Evolutionary conservation across 1,139 yeast genomes (phyloP).

Genomic region (Candida sanyaensis): DNA sequence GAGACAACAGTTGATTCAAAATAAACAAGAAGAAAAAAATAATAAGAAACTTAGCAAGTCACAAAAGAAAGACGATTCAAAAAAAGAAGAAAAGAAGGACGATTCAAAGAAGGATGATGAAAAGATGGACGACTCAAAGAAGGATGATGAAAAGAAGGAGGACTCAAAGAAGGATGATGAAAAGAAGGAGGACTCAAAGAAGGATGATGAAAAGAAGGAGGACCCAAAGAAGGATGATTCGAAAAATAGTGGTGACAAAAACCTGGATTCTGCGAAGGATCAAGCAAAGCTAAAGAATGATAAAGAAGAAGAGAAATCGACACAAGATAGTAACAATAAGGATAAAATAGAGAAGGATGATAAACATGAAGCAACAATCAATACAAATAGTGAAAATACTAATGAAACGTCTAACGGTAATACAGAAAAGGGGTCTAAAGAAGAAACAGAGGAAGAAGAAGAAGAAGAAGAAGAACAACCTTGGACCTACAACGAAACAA

Average conservation of each 20-base stretch:
- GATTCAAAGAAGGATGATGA: neutral
- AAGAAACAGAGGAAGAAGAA: slow-evolving; percentile 4
- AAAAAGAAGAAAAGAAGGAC: neutral
- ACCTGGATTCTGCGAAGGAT: too few relatives aligned
- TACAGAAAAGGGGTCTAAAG: neutral
- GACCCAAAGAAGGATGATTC: slow-evolving; percentile 5
- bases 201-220: neutral
- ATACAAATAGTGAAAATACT: slow-evolving; percentile 2
- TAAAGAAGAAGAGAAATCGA: slow-evolving; percentile 1
- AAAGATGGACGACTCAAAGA: slow-evolving; percentile 2
- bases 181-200: neutral
- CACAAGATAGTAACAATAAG: neutral
- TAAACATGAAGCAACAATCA: slow-evolving; percentile 4
- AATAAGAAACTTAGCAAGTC: slow-evolving; percentile 5
- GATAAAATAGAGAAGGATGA: slow-evolving; percentile 3
- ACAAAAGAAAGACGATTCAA: slow-evolving; percentile 2
- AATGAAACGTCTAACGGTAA: slow-evolving; percentile 7
- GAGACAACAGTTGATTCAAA: slow-evolving; percentile 10
- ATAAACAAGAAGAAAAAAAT: slow-evolving; percentile 15
- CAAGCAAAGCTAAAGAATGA: neutral
- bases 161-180: too few relatives aligned
- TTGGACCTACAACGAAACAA: slow-evolving; percentile 83
- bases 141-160: slow-evolving; percentile 2
- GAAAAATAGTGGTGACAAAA: slow-evolving; percentile 3
- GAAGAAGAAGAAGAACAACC: slow-evolving; percentile 8